A percentile compares a stretch with the other conserved stretches of the same genome.
Conservation (phyloP, 2,329 filamentous ascomycete genomes). For the Fusarium sp. region DNA sequence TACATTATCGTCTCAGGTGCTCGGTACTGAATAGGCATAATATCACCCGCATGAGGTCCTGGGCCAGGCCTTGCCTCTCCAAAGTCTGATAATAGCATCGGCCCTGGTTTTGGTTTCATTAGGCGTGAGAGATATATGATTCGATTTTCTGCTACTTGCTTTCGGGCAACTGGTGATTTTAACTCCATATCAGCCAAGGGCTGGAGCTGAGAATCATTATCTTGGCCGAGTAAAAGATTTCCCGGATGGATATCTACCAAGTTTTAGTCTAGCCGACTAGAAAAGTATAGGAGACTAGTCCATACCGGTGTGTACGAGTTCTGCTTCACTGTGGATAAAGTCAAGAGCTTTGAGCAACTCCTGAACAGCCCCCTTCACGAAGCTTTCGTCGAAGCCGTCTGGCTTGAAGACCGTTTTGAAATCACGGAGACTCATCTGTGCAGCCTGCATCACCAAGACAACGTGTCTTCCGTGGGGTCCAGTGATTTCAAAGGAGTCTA, state of each 20-base stretch:
- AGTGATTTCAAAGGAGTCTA: conserved; percentile 34
- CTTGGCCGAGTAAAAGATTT: conserved; percentile 38
- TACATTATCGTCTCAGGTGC: conserved; percentile 41
- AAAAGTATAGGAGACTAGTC: background rate
- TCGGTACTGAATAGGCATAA: conserved; percentile 43
- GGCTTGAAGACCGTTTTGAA: conserved; percentile 44
- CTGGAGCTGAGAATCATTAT: conserved; percentile 37
- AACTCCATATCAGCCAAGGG: conserved; percentile 38
- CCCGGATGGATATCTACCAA: conserved; percentile 40
- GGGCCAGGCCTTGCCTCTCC: conserved; percentile 40
- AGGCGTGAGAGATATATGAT: conserved; percentile 44
- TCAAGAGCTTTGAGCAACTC: conserved; percentile 48
- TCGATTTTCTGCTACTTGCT: conserved; percentile 16
- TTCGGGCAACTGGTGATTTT: conserved; percentile 37
- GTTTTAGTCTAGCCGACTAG: background rate
- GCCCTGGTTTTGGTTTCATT: conserved; percentile 38
- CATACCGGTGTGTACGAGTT: conserved; percentile 47
- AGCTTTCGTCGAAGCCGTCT: conserved; percentile 37
- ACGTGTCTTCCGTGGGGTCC: conserved; percentile 37
- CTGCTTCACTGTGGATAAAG: conserved; percentile 48
- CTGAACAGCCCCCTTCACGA: conserved; percentile 45
- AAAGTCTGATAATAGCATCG: conserved; percentile 45
- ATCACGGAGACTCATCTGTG: conserved; percentile 47
- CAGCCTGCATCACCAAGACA: conserved; percentile 36
- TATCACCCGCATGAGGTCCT: conserved; percentile 43